A percentile compares a stretch with the other conserved stretches of the same genome.
phyloP scores from a whole-genome alignment of 495 filamentous ascomycete genomes.

The Aspergillus panamensis region DNA sequence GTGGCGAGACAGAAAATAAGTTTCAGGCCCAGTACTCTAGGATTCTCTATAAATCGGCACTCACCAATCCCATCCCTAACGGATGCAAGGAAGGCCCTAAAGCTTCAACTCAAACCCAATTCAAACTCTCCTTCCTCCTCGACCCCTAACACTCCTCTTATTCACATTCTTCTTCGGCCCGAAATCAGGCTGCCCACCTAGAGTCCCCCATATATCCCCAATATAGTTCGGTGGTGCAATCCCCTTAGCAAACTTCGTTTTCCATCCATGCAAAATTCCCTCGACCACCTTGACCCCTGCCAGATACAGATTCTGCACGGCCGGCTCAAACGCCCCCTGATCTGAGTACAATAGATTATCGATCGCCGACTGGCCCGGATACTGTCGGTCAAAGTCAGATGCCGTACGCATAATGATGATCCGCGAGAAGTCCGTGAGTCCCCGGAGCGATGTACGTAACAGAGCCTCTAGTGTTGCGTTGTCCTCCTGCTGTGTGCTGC shows the following conservation, averaged over 20 bases:
- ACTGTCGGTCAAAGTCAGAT: slow-evolving; percentile 68
- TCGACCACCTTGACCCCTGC: slow-evolving; percentile 65
- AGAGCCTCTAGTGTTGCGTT: slow-evolving; percentile 68
- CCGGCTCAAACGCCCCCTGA: slow-evolving; percentile 56
- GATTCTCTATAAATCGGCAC: too few relatives aligned
- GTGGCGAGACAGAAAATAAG: too few relatives aligned
- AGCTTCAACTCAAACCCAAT: too few relatives aligned
- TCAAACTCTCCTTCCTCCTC: not conserved
- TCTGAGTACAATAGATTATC: slow-evolving; percentile 56
- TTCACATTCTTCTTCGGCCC: slow-evolving; percentile 36
- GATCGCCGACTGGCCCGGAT: slow-evolving; percentile 49
- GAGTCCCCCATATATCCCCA: slow-evolving; percentile 66
- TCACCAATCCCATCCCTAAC: too few relatives aligned
- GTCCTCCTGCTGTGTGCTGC: slow-evolving; percentile 71
- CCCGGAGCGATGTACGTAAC: slow-evolving; percentile 52
- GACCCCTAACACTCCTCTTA: not conserved
- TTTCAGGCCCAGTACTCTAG: too few relatives aligned
- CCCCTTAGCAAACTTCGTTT: slow-evolving; percentile 53
- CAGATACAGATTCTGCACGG: slow-evolving; percentile 62
- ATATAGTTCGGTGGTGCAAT: slow-evolving; percentile 65
- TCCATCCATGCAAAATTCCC: slow-evolving; percentile 62
- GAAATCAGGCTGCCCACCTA: slow-evolving; percentile 65
- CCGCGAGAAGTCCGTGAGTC: slow-evolving; percentile 61
- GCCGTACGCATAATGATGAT: slow-evolving; percentile 73
- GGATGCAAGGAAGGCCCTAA: too few relatives aligned